phyloP scores from a whole-genome alignment of 768 basidiomycete species.

The Holtermanniella nyarrowii region DNA sequence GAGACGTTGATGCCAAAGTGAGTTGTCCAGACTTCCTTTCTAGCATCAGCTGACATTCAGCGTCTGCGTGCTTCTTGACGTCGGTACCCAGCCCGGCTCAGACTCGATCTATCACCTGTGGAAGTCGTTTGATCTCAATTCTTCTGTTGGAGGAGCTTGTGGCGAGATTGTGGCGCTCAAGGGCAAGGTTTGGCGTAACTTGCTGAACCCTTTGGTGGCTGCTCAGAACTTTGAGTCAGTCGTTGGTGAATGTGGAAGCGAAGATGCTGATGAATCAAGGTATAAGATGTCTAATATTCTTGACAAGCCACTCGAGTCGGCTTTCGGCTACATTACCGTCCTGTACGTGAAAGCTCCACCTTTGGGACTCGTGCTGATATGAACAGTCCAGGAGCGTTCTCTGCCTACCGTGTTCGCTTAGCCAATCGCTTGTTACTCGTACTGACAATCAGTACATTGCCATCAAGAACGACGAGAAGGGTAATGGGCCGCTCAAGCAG shows the following conservation, averaged over 20 bases:
- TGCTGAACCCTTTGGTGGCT: constrained; percentile 77
- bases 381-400: constrained; percentile 67
- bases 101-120: constrained; percentile 88
- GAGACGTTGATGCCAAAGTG: constrained; percentile 31
- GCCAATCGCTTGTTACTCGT: not conserved
- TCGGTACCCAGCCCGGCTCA: constrained; percentile 79
- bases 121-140: constrained; percentile 68
- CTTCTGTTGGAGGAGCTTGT: constrained; percentile 84
- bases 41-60: constrained; percentile 54
- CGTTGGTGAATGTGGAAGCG: constrained; percentile 1
- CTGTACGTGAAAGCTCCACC: constrained; percentile 43
- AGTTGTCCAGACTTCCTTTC: not conserved
- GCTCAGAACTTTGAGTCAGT: constrained; percentile 97
- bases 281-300: constrained; percentile 58
- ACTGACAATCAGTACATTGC: constrained; percentile 52
- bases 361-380: not conserved
- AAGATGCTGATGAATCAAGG: not conserved
- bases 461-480: constrained; percentile 68
- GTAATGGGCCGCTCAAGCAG: constrained; percentile 82
- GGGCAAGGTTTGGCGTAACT: constrained; percentile 70
- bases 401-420: constrained; percentile 55
- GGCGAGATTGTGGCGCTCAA: constrained; percentile 94
- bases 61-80: constrained; percentile 83
- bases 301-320: constrained; percentile 63
- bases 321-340: constrained; percentile 66